Conservation (phyloP, 2,329 filamentous ascomycete genomes). For the Periconia sp. region DNA sequence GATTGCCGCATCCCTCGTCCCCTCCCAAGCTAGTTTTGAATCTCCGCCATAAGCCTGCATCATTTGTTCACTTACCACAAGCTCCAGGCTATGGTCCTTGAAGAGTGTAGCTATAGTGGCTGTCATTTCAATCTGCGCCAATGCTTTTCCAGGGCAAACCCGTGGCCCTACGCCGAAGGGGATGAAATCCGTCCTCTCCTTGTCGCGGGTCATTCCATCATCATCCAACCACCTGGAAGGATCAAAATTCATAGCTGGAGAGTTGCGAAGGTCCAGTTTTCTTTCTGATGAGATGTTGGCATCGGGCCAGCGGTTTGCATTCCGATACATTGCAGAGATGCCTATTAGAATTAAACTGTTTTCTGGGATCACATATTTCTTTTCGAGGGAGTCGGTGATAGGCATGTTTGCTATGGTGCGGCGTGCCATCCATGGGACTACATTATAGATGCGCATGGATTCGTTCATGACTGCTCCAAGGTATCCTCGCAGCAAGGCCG, state of each 20-base stretch:
- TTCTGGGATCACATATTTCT: neutral
- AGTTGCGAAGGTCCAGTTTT: conserved; percentile 1
- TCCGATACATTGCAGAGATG: conserved; percentile 8
- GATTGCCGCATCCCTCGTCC: too few relatives aligned
- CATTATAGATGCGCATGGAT: conserved; percentile 13
- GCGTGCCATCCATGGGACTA: conserved; percentile 7
- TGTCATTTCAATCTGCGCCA: conserved; percentile 16
- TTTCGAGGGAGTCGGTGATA: conserved; percentile 6
- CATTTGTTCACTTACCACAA: too few relatives aligned
- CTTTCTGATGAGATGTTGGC: neutral
- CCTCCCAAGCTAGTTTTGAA: too few relatives aligned
- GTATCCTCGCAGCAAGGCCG: conserved; percentile 11
- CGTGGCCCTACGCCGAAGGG: conserved; percentile 12
- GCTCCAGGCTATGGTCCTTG: conserved; percentile 9
- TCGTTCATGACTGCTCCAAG: conserved; percentile 19
- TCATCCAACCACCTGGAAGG: conserved; percentile 6
- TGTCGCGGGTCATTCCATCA: too few relatives aligned
- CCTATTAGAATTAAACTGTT: conserved; percentile 8
- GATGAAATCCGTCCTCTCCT: neutral
- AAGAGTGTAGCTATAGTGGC: conserved; percentile 13
- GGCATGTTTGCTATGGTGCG: neutral
- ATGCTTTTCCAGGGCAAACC: conserved; percentile 16
- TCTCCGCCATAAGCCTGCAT: too few relatives aligned
- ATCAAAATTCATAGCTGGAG: conserved; percentile 12
- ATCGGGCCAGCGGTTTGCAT: conserved; percentile 11